phyloP scores from a whole-genome alignment of 345 rosid species.

The Eucalyptus urophylla region DNA sequence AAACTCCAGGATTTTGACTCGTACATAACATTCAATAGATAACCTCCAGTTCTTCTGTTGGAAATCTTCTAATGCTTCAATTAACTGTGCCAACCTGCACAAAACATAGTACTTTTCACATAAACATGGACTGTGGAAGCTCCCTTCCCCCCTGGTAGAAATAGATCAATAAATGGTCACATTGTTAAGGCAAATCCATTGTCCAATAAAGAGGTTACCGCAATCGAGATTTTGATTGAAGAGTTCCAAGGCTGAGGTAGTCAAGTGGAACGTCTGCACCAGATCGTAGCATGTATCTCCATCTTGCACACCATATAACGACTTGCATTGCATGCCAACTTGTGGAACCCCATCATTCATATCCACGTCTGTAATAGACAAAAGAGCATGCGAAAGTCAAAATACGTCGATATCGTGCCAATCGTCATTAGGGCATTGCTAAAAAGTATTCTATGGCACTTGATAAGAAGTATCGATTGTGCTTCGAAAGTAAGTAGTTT shows the following conservation, averaged over 20 bases:
- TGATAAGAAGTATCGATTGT: background rate
- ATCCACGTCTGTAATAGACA: background rate
- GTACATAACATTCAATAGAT: background rate
- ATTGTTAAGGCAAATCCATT: constrained; percentile 19
- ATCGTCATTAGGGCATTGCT: background rate
- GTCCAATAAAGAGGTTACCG: constrained; percentile 10
- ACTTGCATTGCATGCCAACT: background rate
- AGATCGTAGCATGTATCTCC: constrained; percentile 3
- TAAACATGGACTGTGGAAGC: background rate
- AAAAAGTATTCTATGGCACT: background rate
- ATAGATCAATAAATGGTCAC: background rate
- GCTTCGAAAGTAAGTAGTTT: background rate
- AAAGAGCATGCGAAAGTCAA: background rate
- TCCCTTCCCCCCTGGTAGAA: background rate
- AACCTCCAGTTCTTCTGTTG: background rate
- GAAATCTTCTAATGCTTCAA: background rate
- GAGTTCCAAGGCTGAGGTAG: background rate
- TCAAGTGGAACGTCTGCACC: background rate
- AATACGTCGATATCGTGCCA: background rate
- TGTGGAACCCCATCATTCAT: background rate
- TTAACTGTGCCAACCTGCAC: background rate
- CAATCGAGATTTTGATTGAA: constrained; percentile 20
- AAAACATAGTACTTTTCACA: background rate
- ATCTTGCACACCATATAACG: background rate
- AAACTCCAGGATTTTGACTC: background rate